Percentiles rank a stretch among this genome's conserved stretches.
Evolutionary conservation across 108 stramenopile genomes (phyloP).

Genomic region (Cyclotella atomus): DNA sequence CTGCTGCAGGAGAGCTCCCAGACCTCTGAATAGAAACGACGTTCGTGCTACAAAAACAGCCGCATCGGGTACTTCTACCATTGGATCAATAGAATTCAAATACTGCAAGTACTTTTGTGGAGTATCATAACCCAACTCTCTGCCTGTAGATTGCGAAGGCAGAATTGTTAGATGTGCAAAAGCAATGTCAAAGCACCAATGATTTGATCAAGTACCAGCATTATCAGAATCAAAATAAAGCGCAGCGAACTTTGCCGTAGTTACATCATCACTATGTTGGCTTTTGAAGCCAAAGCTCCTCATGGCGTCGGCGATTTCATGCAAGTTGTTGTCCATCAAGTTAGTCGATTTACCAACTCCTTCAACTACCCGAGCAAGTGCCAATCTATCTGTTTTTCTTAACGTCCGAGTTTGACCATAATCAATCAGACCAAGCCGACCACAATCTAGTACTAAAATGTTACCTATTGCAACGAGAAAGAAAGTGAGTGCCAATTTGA

Average conservation of each 20-base stretch:
- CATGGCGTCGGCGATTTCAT: slow-evolving; percentile 61
- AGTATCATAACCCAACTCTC: slow-evolving; percentile 58
- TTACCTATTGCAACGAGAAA: too few relatives aligned
- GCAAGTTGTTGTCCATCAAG: slow-evolving; percentile 2
- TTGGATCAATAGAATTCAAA: slow-evolving; percentile 58
- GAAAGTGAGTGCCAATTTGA: too few relatives aligned
- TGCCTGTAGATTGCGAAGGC: too few relatives aligned
- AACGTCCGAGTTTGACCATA: slow-evolving; percentile 69
- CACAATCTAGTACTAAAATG: slow-evolving; percentile 54
- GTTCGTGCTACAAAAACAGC: slow-evolving; percentile 75
- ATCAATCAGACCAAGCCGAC: slow-evolving; percentile 73
- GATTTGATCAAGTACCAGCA: too few relatives aligned
- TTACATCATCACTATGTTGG: slow-evolving; percentile 52
- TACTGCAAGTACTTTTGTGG: slow-evolving; percentile 68
- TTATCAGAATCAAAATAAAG: slow-evolving; percentile 75
- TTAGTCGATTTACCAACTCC: slow-evolving; percentile 46
- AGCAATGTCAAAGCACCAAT: too few relatives aligned
- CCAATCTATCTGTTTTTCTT: slow-evolving; percentile 55
- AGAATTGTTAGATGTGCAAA: too few relatives aligned
- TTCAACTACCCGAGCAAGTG: slow-evolving; percentile 54
- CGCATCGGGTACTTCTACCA: slow-evolving; percentile 67
- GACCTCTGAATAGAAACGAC: slow-evolving; percentile 68
- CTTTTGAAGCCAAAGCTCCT: slow-evolving; percentile 61
- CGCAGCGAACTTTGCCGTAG: slow-evolving; percentile 56
- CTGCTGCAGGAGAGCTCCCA: slow-evolving; percentile 60